Conservation (phyloP, 805 yeast species). For the Yarrowia osloensis region DNA sequence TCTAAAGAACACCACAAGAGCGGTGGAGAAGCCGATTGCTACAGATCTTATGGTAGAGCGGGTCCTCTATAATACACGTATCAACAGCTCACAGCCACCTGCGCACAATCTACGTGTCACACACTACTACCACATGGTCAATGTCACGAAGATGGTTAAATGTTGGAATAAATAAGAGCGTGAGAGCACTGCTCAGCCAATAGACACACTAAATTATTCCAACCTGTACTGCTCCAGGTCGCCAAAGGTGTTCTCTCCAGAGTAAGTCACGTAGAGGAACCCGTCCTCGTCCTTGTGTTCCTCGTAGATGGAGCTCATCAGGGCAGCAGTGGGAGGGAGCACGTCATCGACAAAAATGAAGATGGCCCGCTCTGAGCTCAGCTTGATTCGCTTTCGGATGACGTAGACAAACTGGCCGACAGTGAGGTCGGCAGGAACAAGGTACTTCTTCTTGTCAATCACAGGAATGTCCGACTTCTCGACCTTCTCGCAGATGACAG, state of each 20-base stretch:
- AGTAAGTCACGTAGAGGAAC: conserved; percentile 89
- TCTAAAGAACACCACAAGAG: no score
- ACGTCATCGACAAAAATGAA: conserved; percentile 96
- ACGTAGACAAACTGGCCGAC: conserved; percentile 99
- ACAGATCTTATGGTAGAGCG: no score
- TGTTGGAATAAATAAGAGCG: conserved; percentile 30
- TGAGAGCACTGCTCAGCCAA: conserved; percentile 28
- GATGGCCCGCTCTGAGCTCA: conserved; percentile 97
- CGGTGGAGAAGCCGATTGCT: no score
- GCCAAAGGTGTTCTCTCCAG: conserved; percentile 98
- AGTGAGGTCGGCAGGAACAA: conserved; percentile 93
- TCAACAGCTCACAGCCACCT: no score
- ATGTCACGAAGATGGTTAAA: conserved; percentile 24
- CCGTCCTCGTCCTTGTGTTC: conserved; percentile 99
- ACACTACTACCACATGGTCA: background rate
- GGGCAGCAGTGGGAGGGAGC: conserved; percentile 96
- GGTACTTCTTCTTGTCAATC: conserved; percentile 94
- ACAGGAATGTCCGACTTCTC: conserved; percentile 95
- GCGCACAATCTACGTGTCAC: no score
- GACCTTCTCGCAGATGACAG: conserved; percentile 95
- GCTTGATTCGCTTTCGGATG: conserved; percentile 90
- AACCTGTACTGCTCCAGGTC: conserved; percentile 35
- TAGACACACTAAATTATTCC: conserved; percentile 23
- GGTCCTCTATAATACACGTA: no score
- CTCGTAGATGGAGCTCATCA: conserved; percentile 91